Evolutionary conservation across 805 yeast species (phyloP), one percentile per base, ranked within the genome.

Genomic region (Wickerhamomyces ciferrii): DNA sequence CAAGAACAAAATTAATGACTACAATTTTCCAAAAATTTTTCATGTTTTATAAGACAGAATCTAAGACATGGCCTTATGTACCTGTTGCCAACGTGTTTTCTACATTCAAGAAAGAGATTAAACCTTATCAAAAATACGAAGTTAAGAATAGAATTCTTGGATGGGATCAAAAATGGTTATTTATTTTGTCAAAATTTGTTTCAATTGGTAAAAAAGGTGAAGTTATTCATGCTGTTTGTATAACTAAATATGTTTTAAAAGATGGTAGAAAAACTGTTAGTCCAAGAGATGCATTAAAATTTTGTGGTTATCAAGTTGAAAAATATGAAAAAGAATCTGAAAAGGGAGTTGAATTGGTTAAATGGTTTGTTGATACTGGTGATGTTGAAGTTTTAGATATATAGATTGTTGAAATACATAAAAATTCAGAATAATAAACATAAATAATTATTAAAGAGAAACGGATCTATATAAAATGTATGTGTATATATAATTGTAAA

Each of bases 161-260:
- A 8, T 90, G 96, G 96, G 94, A 87, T 66, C 71, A 77, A 31
- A 91, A 90, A 63, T 89, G 97, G 96, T 56, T 91, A 14, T 90
- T 81, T 59, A 75, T 87, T 13, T 52, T 85, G 21, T 78, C 85
- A 38, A 74, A 78, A 55, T 88, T 89, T 58, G 75, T 74, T 13
- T 68, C 72, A 38, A 66, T 63, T 13, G 59, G 53, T 6, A 62
- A 60, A 13, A 55, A 61, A 34, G 61, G 66, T 7, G 75, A 81
- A 55, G 81, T 89, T 1, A 67, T 81, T 19, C 79, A 35, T 35
- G 38, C 38, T 3, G 38, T 35, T 35, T 18, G 84, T 2, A 61
- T 89, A 23, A 84, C 96, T 10, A 88, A 84, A 62, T 84, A 89
- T 54, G 96, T 91, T 2, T 75, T 90, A 59, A 91, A 90, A 67